Evolutionary conservation across 768 basidiomycete genomes (phyloP), one percentile per base, ranked within the genome.

Genomic region (Ephemerocybe angulata): DNA sequence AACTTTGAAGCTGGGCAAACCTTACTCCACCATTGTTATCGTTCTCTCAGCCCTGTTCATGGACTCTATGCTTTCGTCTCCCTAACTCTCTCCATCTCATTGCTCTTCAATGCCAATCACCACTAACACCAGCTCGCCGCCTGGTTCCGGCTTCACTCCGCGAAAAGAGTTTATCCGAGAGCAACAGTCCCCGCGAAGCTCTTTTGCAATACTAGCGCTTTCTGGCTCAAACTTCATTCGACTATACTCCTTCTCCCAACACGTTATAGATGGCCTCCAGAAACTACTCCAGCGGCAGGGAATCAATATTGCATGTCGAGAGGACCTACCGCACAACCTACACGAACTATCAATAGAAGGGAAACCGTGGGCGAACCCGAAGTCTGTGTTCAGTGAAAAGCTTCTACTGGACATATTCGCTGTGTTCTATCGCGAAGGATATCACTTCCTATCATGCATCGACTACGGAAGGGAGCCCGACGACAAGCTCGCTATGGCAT

Each of bases 401-500:
- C 81, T 90, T 54, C 71, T 90, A 38, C 70, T 90, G 57, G 82
- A 87, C 60, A 80, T 90, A 55, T 68, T 90, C 51, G 70, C 79
- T 31, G 72, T 84, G 59, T 70, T 90, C 38, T 83, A 85, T 63
- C 79, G 80, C 53, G 78, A 78, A 63, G 85, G 85, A 37, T 87
- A 83, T 64, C 70, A 71, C 22, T 85, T 83, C 59, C 72, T 89
- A 8, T 87, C 87, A 21, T 80, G 79, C 40, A 74, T 90, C 58
- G 88, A 89, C 70, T 90, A 90, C 66, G 89, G 88, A 29, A 78
- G 86, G 53, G 88, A 90, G 67, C 75, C 72, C 40, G 89, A 90
- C 61, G 88, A 90, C 68, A 80, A 84, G 38, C 64, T 90, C 8
- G 81, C 83, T 49, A 78, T 90, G 63, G 78, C 85, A 19, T 90